Evolutionary conservation across 495 filamentous ascomycete species (phyloP).

Genomic region (Monascus purpureus): DNA sequence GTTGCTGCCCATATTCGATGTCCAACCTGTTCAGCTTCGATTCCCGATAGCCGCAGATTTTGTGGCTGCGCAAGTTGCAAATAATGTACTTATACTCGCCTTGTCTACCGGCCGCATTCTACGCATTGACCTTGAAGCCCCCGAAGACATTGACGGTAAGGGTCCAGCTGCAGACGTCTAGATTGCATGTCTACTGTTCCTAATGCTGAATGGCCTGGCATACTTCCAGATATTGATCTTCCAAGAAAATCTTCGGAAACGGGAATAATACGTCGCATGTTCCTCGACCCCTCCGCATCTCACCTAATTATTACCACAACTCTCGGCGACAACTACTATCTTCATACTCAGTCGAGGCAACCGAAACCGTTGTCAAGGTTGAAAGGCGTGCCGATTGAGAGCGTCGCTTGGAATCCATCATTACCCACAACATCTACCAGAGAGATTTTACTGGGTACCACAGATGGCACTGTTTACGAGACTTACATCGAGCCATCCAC

Average conservation of each 20-base stretch:
- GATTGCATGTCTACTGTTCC: constrained; percentile 5
- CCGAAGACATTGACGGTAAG: constrained; percentile 88
- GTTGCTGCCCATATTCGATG: constrained; percentile 77
- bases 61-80: constrained; percentile 89
- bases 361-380: constrained; percentile 69
- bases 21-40: constrained; percentile 79
- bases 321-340: constrained; percentile 90
- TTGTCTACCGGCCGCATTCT: constrained; percentile 79
- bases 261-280: constrained; percentile 85
- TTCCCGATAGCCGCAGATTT: constrained; percentile 88
- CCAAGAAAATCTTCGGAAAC: constrained; percentile 85
- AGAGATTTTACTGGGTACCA: constrained; percentile 85
- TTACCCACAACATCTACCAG: constrained; percentile 87
- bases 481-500: constrained; percentile 86
- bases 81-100: constrained; percentile 88
- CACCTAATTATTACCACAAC: constrained; percentile 87
- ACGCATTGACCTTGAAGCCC: constrained; percentile 83
- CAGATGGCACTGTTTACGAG: constrained; percentile 90
- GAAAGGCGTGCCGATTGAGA: constrained; percentile 76
- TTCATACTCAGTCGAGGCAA: constrained; percentile 85
- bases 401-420: constrained; percentile 91
- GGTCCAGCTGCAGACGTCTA: background rate
- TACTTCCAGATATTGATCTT: constrained; percentile 72
- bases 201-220: constrained; percentile 4
- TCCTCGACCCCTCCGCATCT: constrained; percentile 90